Percentiles rank a stretch among this genome's conserved stretches.
Evolutionary conservation across 164 flowering plant genomes (phyloP).

Genomic region (Litsea cubeba): DNA sequence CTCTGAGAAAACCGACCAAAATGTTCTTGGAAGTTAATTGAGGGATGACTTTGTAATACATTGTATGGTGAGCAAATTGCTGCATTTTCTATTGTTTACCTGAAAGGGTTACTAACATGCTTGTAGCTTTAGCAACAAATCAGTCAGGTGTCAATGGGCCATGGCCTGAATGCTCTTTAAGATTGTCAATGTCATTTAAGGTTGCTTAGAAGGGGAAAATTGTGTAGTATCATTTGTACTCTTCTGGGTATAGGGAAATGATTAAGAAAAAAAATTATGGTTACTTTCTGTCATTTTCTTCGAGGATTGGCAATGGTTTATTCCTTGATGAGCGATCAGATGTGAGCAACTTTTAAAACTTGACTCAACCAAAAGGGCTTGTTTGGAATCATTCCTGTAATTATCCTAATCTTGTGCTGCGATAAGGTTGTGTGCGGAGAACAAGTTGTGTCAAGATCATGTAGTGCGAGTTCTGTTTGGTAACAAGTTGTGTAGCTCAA

Average conservation of each 20-base stretch:
- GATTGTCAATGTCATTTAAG: not conserved
- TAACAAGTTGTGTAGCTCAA: too few species aligned
- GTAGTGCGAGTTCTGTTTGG: too few species aligned
- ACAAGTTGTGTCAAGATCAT: too few species aligned
- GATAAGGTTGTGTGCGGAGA: too few species aligned
- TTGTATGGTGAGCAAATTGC: not conserved
- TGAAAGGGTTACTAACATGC: not conserved
- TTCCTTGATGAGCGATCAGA: too few species aligned
- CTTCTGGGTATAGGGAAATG: not conserved
- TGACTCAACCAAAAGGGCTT: too few species aligned
- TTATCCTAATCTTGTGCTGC: too few species aligned
- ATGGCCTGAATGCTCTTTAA: not conserved
- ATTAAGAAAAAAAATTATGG: not conserved
- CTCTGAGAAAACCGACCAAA: not conserved
- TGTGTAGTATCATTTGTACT: not conserved
- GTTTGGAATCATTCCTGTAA: too few species aligned
- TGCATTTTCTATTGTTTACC: not conserved
- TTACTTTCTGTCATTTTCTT: too few species aligned
- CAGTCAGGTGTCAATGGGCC: not conserved
- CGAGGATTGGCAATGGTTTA: too few species aligned
- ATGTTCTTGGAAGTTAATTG: not conserved
- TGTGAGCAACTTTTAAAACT: too few species aligned
- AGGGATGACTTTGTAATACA: conserved; percentile 1
- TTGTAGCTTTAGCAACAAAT: not conserved
- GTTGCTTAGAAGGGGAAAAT: not conserved